Evolutionary conservation across 306 rosid genomes (phyloP).

Genomic region (Neltuma alba): DNA sequence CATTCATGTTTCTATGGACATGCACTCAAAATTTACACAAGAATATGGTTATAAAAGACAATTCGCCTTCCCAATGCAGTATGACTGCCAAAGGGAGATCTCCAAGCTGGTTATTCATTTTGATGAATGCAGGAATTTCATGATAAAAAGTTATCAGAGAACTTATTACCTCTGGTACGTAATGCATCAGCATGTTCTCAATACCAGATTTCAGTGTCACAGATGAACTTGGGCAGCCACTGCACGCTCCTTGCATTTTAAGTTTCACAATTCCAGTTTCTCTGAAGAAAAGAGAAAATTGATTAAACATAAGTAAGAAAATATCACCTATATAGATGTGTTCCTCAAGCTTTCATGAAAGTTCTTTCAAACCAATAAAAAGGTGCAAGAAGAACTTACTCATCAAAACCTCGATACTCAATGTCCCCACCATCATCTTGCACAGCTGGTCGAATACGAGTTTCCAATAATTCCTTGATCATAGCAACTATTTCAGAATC

Average conservation of each 20-base stretch:
- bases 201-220: conserved; percentile 98
- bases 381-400: conserved; percentile 48
- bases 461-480: conserved; percentile 96
- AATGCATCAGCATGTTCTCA: conserved; percentile 98
- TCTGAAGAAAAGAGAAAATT: conserved; percentile 47
- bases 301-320: not conserved
- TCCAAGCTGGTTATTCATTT: conserved; percentile 13
- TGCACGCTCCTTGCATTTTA: conserved; percentile 97
- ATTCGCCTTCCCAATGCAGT: not conserved
- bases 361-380: conserved; percentile 24
- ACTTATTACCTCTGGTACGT: conserved; percentile 90
- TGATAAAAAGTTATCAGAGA: conserved; percentile 21
- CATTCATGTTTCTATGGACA: not conserved
- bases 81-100: not conserved
- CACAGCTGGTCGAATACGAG: conserved; percentile 94
- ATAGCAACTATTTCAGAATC: conserved; percentile 96
- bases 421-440: conserved; percentile 99
- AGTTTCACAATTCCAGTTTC: conserved; percentile 88
- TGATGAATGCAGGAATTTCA: conserved; percentile 16
- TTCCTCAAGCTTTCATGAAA: conserved; percentile 7
- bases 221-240: conserved; percentile 99
- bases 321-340: not conserved
- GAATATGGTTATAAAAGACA: conserved; percentile 1
- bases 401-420: conserved; percentile 74
- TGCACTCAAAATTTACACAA: conserved; percentile 2